Evolutionary conservation across 1,284 basidiomycete genomes (phyloP).

Genomic region (Irpex sp.): DNA sequence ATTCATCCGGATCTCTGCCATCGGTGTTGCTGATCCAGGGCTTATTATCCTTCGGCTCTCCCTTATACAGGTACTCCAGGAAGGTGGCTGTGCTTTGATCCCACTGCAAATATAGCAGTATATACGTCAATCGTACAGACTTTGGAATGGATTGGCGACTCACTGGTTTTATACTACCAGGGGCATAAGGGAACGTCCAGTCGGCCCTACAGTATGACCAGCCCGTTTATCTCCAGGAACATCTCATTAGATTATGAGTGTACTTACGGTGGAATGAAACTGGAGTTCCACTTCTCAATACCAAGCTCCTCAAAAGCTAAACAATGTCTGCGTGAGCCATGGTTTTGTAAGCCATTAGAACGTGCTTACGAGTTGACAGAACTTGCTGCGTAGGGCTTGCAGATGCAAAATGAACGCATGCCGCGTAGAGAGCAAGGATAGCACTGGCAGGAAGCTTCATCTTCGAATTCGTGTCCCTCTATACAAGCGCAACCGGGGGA

Average conservation of each 20-base stretch:
- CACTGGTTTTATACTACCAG: not conserved
- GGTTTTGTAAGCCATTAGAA: not conserved
- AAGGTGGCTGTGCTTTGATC: too few relatives aligned
- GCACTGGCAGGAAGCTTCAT: too few relatives aligned
- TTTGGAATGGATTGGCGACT: not conserved
- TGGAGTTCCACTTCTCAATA: not conserved
- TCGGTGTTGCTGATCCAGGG: not conserved
- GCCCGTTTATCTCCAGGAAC: not conserved
- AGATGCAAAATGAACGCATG: not conserved
- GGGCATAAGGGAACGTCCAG: not conserved
- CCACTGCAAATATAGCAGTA: not conserved
- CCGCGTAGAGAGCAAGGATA: too few relatives aligned
- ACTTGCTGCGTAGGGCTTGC: not conserved
- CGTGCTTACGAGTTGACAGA: not conserved
- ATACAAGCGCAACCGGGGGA: too few relatives aligned
- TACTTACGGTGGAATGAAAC: not conserved
- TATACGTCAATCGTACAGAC: not conserved
- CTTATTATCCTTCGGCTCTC: not conserved
- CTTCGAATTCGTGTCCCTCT: too few relatives aligned
- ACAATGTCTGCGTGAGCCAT: not conserved
- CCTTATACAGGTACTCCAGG: not conserved
- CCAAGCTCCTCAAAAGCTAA: not conserved
- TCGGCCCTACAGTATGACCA: not conserved
- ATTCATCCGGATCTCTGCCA: not conserved
- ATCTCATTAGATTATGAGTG: not conserved